Evolutionary conservation across 192 early-diverging fungal species (phyloP), one percentile per base, ranked within the genome.

Genomic region (Borealophlyctis nickersoniae): DNA sequence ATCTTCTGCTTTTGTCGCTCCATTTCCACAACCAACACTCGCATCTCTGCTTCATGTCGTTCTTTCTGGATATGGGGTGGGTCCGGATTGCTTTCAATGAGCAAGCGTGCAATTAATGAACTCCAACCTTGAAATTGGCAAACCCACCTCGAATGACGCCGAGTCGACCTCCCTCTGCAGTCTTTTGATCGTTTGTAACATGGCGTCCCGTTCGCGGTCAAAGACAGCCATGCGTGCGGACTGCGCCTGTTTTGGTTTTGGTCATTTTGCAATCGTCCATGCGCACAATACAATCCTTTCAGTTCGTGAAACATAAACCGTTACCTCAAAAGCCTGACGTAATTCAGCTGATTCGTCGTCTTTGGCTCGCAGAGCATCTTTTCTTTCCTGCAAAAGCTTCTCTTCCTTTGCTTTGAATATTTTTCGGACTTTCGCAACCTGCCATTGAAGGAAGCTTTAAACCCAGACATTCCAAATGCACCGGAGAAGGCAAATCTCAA

Each of bases 391-490:
- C 22, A 59, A n/a, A 36, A 74, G 60, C 32, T 73, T 71, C 45
- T 73, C 67, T 51, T 81, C 78, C 52, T 83, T 83, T 2, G 71
- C 71, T 48, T 73, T 63, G 45, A 75, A 82, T 0, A 66, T 60
- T 0, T 36, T 48, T 48, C 69, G 73, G 2, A 78, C 66, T 33
- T 63, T 69, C 9, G 45, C 54, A 13, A 80, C 78, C n/a, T n/a
- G n/a, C n/a, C n/a, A n/a, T n/a, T n/a, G n/a, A n/a, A n/a, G n/a
- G n/a, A 54, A 33, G 32, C 9, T 4, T 9, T 19, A 22, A 23
- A 7, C n/a, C 13, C 14, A 7, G 4, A 29, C 11, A 9, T 62
- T 11, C 60, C 11, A 54, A 35, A 5, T 9, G 14, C 27, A 26
- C 14, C 7, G 13, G 62, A 54, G 7, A 23, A n/a, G 13, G 9